Base-by-base conservation (phyloP, 495 filamentous ascomycete species). In the Alectoria sarmentosa region DNA sequence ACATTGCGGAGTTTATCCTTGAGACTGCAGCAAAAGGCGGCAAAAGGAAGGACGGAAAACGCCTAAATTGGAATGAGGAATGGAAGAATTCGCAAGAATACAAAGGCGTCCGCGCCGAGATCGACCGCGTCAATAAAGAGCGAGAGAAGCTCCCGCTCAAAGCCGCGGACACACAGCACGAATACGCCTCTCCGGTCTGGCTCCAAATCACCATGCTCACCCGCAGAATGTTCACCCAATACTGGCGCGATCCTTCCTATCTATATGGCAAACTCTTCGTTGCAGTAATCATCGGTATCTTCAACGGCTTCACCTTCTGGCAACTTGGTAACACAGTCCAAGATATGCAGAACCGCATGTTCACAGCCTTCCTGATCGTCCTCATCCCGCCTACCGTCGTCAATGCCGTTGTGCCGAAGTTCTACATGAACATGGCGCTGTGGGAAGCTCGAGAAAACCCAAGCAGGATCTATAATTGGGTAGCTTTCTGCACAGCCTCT, bases 271-370 rank as follows among this genome's bases (percentile, higher is more conserved):
- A 90, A 73, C 76, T 90, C 41, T 90, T 90, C 75, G 80, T 85
- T 62, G 81, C 81, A 38, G 79, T 89, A 48, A 84, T 89, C 67
- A 82, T 88, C 60, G 85, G 86, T 46, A 84, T 87, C 63, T 86
- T 87, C 77, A 90, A 90, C 73, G 88, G 89, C n/a, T 94, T 95
- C 72, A 92, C 91, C 21, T 96, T 94, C 77, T 94, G 83, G 77
- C 79, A 86, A 69, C 79, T 93, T 11, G 87, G 87, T 19, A 76
- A 85, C 71, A 82, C 80, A 2, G 75, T 89, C 5, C 77, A 81
- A 41, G 87, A 89, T 66, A 84, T 96, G 77, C 88, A 95, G 74
- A 84, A 90, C 74, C 83, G 87, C 66, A 86, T 95, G 82, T 93
- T 94, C 80, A 71, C 74, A 61, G 62, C 65, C 44, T 94, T 92